Percentiles rank a stretch among this genome's conserved stretches.
These are phyloP conservation scores for Cystobasidium slooffiae DNA, from an alignment of 1,284 basidiomycete species.

Conservation along the genomic window DNA sequence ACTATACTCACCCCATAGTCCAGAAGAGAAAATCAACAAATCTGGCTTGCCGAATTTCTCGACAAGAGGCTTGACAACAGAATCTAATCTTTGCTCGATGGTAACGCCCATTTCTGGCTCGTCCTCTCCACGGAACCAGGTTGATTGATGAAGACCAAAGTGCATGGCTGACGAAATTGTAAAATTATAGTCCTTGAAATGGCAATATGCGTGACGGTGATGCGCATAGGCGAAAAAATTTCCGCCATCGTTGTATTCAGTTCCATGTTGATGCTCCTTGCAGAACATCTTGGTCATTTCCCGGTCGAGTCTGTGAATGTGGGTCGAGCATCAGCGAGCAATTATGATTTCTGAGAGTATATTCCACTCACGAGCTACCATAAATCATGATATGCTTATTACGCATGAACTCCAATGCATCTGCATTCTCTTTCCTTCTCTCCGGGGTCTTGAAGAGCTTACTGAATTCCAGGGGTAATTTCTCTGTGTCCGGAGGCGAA, in stretches of 20 bases:
- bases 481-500: constrained; percentile 1
- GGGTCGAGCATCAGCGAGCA: background rate
- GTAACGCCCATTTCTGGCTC: constrained; percentile 9
- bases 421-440: background rate
- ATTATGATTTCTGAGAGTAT: background rate
- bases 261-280: constrained; percentile 11
- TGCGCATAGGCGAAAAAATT: constrained; percentile 11
- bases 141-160: constrained; percentile 33
- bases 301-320: constrained; percentile 26
- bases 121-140: constrained; percentile 36
- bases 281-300: constrained; percentile 43
- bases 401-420: constrained; percentile 25
- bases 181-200: constrained; percentile 37
- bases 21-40: constrained; percentile 34
- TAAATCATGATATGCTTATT: constrained; percentile 35
- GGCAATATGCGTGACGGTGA: constrained; percentile 30
- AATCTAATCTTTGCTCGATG: constrained; percentile 24
- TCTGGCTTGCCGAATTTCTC: constrained; percentile 39
- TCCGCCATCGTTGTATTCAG: background rate
- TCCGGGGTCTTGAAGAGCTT: constrained; percentile 24
- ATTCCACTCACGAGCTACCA: constrained; percentile 31
- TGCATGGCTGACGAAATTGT: constrained; percentile 26
- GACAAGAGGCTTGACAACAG: constrained; percentile 19
- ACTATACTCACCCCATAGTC: constrained; percentile 30
- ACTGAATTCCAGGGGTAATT: constrained; percentile 20